phyloP scores from a whole-genome alignment of 352 stramenopile genomes.

The Pythium dissotocum region DNA sequence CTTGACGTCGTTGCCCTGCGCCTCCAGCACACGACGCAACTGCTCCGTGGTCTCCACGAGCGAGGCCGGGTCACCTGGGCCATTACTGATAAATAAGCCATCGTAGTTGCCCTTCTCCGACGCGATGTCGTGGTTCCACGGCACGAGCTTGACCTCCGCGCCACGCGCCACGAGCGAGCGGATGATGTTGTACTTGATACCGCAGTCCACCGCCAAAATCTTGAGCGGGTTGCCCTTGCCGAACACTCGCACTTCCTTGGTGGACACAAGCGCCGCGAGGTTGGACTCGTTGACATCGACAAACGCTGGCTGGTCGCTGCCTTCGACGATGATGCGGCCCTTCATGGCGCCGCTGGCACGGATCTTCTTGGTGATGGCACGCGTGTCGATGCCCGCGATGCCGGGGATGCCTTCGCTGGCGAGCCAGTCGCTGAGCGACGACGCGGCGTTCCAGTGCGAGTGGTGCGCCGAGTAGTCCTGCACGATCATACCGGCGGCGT shows the following conservation, averaged over 20 bases:
- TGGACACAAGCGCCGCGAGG: conserved; percentile 63
- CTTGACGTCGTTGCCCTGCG: conserved; percentile 72
- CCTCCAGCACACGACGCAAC: conserved; percentile 85
- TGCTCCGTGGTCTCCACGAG: conserved; percentile 88
- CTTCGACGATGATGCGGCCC: conserved; percentile 94
- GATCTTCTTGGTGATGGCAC: conserved; percentile 98
- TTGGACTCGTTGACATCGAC: conserved; percentile 77
- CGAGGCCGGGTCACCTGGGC: conserved; percentile 93
- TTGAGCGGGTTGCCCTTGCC: conserved; percentile 57
- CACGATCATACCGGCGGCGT: conserved; percentile 96
- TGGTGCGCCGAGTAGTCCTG: conserved; percentile 97
- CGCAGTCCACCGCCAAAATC: conserved; percentile 96
- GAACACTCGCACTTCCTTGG: conserved; percentile 66
- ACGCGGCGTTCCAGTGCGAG: conserved; percentile 94
- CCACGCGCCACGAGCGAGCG: conserved; percentile 87
- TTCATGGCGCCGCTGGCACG: conserved; percentile 94
- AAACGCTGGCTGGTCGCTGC: conserved; percentile 47
- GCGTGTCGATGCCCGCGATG: conserved; percentile 97
- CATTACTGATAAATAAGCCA: conserved; percentile 96
- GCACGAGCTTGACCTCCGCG: conserved; percentile 93
- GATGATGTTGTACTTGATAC: conserved; percentile 99
- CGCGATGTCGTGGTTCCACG: conserved; percentile 89
- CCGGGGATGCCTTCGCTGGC: conserved; percentile 92
- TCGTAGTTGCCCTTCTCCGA: conserved; percentile 87
- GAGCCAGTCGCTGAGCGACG: conserved; percentile 86